Evolutionary conservation across 306 rosid species (phyloP).

Genomic region (Begonia peltatifolia): DNA sequence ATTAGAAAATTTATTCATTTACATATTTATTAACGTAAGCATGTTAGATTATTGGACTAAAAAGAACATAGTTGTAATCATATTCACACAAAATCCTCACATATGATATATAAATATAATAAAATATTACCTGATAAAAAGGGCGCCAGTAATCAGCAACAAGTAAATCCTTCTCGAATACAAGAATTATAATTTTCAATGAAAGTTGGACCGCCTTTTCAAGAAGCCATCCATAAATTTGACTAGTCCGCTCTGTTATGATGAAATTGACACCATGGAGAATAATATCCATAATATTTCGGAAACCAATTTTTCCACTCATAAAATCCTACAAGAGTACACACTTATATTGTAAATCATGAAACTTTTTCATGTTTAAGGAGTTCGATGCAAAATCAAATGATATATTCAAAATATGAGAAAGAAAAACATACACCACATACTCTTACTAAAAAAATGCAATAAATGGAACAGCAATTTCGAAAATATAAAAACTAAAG

Average conservation of each 20-base stretch:
- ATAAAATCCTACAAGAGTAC: constrained; percentile 66
- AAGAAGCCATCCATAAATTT: constrained; percentile 64
- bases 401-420: too few species aligned
- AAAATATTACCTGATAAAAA: constrained; percentile 54
- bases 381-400: too few species aligned
- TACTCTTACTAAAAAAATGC: too few species aligned
- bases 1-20: too few species aligned
- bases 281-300: constrained; percentile 91
- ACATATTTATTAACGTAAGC: too few species aligned
- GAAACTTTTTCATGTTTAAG: too few species aligned
- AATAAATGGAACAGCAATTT: too few species aligned
- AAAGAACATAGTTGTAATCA: too few species aligned
- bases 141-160: constrained; percentile 98
- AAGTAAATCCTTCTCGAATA: constrained; percentile 65
- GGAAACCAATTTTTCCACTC: constrained; percentile 83
- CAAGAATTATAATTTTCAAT: constrained; percentile 71
- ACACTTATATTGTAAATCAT: neutral
- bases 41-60: too few species aligned
- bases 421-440: too few species aligned
- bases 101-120: neutral
- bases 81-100: too few species aligned
- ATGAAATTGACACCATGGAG: constrained; percentile 61
- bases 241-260: constrained; percentile 62
- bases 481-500: too few species aligned
- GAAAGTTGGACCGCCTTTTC: constrained; percentile 88